Evolutionary conservation across 140 eudicot species (phyloP).

Genomic region (Artemisia princeps): DNA sequence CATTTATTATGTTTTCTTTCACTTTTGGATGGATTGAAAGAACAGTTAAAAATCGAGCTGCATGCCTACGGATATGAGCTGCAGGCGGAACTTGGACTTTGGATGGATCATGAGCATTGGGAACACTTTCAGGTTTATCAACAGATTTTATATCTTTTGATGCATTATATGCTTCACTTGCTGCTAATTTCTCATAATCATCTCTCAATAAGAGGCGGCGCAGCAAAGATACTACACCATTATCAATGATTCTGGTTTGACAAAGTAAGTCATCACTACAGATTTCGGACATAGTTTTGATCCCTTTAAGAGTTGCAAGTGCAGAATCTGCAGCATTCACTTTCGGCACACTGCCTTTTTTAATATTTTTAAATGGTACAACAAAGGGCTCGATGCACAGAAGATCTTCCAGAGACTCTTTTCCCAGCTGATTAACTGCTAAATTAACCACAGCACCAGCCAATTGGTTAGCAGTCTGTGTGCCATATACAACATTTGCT

Average conservation of each 20-base stretch:
- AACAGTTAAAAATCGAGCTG: constrained; percentile 66
- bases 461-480: constrained; percentile 59
- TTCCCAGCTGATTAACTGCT: constrained; percentile 57
- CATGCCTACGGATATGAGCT: constrained; percentile 83
- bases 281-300: constrained; percentile 85
- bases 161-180: constrained; percentile 79
- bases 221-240: constrained; percentile 66
- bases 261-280: constrained; percentile 65
- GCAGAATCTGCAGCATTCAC: constrained; percentile 72
- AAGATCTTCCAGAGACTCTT: constrained; percentile 52
- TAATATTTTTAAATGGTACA: constrained; percentile 49
- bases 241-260: constrained; percentile 58
- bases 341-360: constrained; percentile 58
- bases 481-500: constrained; percentile 55
- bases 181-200: constrained; percentile 89
- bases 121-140: constrained; percentile 38
- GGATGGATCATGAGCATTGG: constrained; percentile 33
- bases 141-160: constrained; percentile 51
- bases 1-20: constrained; percentile 54
- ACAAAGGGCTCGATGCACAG: constrained; percentile 68
- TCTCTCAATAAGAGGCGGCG: constrained; percentile 67
- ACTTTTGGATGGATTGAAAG: constrained; percentile 82
- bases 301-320: constrained; percentile 82
- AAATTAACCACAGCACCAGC: constrained; percentile 69
- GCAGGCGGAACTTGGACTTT: constrained; percentile 64